Conservation (phyloP, 768 basidiomycete species). For the Leucosporidium yakuticum region DNA sequence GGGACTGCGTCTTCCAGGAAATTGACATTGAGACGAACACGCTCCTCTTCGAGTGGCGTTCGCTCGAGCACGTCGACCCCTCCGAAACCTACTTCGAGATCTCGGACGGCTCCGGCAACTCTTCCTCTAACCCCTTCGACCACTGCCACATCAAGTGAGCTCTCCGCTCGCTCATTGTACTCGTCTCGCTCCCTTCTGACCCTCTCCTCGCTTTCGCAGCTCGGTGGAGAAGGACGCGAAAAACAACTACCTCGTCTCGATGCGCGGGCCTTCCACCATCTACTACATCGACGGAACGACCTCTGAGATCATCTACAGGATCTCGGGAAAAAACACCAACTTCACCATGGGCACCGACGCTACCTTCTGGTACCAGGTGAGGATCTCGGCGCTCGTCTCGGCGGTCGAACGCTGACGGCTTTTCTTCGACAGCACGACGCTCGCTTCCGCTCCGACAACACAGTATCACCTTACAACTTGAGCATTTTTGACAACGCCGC, state of each 20-base stretch:
- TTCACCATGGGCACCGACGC: constrained; percentile 36
- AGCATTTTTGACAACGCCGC: constrained; percentile 41
- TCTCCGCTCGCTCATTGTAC: background rate
- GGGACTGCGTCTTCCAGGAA: constrained; percentile 35
- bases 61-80: constrained; percentile 36
- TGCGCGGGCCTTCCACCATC: constrained; percentile 38
- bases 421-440: constrained; percentile 31
- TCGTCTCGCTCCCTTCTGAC: background rate
- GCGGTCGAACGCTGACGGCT: constrained; percentile 12
- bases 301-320: constrained; percentile 36
- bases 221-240: constrained; percentile 35
- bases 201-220: background rate
- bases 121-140: constrained; percentile 9
- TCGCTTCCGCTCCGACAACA: constrained; percentile 17
- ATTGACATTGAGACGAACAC: constrained; percentile 37
- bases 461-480: constrained; percentile 14
- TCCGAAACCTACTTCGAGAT: constrained; percentile 30
- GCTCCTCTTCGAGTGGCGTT: constrained; percentile 38
- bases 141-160: constrained; percentile 37
- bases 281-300: constrained; percentile 35
- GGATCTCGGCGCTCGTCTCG: constrained; percentile 5
- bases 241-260: constrained; percentile 40
- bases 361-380: constrained; percentile 21
- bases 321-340: constrained; percentile 34
- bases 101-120: background rate